phyloP scores from a whole-genome alignment of 805 yeast species.

The Yarrowia sp. region DNA sequence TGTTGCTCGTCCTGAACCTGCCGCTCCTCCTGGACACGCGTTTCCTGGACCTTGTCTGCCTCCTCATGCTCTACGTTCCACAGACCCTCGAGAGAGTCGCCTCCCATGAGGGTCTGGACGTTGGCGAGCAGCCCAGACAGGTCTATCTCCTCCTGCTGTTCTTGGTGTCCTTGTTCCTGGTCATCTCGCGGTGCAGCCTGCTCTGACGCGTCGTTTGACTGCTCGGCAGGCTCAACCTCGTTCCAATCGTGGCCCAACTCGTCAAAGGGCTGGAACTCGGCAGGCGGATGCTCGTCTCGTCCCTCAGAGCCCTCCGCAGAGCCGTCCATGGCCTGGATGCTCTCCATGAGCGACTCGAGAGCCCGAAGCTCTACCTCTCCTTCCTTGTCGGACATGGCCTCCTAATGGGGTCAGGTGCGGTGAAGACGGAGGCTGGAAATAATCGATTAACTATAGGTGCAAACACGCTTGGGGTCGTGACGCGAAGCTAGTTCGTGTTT shows the following conservation, averaged over 20 bases:
- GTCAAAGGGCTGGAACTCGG: conserved; percentile 22
- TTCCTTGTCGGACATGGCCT: conserved; percentile 23
- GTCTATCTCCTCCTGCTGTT: neutral
- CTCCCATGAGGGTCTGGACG: conserved; percentile 22
- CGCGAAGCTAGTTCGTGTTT: conserved; percentile 26
- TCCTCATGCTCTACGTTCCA: neutral
- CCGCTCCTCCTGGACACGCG: neutral
- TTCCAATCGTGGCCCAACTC: conserved; percentile 8
- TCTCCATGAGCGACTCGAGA: conserved; percentile 19
- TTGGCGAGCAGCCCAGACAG: conserved; percentile 1
- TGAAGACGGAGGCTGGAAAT: conserved; percentile 1
- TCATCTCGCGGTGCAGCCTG: neutral
- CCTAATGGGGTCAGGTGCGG: conserved; percentile 4
- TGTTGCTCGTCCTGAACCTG: neutral
- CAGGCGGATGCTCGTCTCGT: neutral
- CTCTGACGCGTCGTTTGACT: conserved; percentile 2
- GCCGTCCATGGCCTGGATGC: conserved; percentile 14
- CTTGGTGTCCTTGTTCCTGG: neutral
- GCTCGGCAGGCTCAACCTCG: neutral
- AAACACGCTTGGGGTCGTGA: conserved; percentile 20
- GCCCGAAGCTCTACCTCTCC: conserved; percentile 22
- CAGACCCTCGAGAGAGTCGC: neutral
- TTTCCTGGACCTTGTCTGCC: neutral
- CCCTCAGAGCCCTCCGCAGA: neutral
- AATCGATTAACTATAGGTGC: conserved; percentile 21